Percentiles rank a stretch among this genome's conserved stretches.
Evolutionary conservation across 2,329 filamentous ascomycete species (phyloP).

Genomic region (Teratosphaeria gauchensis): DNA sequence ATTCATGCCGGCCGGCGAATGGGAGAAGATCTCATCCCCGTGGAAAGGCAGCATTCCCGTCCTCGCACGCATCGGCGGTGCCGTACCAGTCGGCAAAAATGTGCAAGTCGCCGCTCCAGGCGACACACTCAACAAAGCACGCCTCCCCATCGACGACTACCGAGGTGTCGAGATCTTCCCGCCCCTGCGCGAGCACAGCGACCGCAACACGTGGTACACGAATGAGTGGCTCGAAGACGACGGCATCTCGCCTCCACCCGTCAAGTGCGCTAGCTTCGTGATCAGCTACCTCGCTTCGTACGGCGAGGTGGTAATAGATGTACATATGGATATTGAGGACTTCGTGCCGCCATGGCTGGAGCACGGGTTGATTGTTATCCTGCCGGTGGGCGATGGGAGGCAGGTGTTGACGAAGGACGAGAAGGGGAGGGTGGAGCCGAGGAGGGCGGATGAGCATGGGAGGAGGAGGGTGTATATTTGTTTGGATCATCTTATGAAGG

Average conservation of each 20-base stretch:
- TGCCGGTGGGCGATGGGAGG: conserved; percentile 43
- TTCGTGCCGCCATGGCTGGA: conserved; percentile 39
- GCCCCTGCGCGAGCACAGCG: conserved; percentile 28
- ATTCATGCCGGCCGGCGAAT: conserved; percentile 45
- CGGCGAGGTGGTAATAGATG: conserved; percentile 35
- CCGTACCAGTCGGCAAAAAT: conserved; percentile 43
- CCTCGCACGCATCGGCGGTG: conserved; percentile 46
- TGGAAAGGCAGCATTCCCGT: conserved; percentile 48
- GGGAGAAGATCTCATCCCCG: conserved; percentile 41
- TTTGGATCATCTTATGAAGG: not conserved
- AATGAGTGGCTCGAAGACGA: conserved; percentile 50
- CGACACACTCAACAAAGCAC: conserved; percentile 38
- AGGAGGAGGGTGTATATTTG: conserved; percentile 12
- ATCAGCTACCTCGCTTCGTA: conserved; percentile 37
- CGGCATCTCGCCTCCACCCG: conserved; percentile 39
- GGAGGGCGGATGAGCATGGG: conserved; percentile 14
- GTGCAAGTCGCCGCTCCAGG: conserved; percentile 44
- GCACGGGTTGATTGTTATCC: conserved; percentile 40
- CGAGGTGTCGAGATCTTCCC: conserved; percentile 51
- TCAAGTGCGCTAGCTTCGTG: conserved; percentile 33
- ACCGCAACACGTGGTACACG: conserved; percentile 23
- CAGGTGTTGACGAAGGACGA: conserved; percentile 5
- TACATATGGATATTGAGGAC: conserved; percentile 30
- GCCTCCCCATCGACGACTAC: conserved; percentile 43
- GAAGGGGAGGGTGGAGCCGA: conserved; percentile 7